Conservation (phyloP, 108 stramenopile genomes). For the Bacterosira constricta region DNA sequence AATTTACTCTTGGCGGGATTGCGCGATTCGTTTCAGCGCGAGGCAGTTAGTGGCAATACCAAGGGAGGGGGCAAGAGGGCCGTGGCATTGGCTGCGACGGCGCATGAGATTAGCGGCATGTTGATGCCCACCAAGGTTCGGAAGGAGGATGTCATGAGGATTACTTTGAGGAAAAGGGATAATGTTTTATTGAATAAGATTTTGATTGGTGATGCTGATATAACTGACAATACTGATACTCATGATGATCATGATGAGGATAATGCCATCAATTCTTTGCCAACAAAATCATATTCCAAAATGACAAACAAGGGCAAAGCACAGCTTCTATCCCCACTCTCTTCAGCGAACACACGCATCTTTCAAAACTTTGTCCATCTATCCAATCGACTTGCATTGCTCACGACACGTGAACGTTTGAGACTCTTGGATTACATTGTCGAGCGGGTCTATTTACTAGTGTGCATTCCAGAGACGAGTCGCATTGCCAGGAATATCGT, state of each 20-base stretch:
- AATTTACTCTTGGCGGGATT: constrained; percentile 51
- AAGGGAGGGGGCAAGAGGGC: constrained; percentile 23
- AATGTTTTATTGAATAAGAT: constrained; percentile 50
- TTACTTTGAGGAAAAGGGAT: constrained; percentile 51
- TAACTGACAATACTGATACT: constrained; percentile 2
- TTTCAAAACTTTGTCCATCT: constrained; percentile 41
- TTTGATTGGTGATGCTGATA: constrained; percentile 8
- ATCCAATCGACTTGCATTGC: constrained; percentile 14
- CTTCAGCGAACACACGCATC: constrained; percentile 33
- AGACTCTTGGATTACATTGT: constrained; percentile 56
- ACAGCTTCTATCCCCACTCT: constrained; percentile 17
- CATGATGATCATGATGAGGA: constrained; percentile 20
- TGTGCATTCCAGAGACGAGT: constrained; percentile 57
- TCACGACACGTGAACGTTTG: constrained; percentile 41
- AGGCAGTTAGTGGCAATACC: constrained; percentile 6
- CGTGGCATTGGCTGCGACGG: constrained; percentile 45
- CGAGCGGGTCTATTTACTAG: constrained; percentile 51
- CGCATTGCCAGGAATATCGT: constrained; percentile 61
- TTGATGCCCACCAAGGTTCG: constrained; percentile 53
- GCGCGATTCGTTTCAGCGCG: constrained; percentile 48
- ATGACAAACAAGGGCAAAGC: not conserved
- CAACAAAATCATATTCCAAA: not conserved
- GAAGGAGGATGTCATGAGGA: constrained; percentile 45
- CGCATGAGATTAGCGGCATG: constrained; percentile 47
- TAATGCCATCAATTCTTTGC: not conserved